Evolutionary conservation across 2,329 filamentous ascomycete genomes (phyloP).

Genomic region (Aquanectria penicillioides): DNA sequence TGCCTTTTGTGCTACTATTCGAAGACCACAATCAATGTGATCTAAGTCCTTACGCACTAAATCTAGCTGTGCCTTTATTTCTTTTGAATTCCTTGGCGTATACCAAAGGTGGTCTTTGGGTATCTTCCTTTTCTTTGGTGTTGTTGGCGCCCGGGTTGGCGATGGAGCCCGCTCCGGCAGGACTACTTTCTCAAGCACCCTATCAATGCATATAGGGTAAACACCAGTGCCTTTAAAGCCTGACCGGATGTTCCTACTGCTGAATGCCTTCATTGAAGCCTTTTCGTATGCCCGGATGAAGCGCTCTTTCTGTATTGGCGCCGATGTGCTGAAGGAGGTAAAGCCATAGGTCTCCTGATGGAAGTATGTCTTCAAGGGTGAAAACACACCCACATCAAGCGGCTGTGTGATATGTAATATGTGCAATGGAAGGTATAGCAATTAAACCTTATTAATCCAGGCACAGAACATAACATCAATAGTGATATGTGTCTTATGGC

Average conservation of each 20-base stretch:
- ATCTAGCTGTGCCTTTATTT: background rate
- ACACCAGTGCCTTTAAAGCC: background rate
- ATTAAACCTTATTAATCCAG: background rate
- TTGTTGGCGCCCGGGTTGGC: no score
- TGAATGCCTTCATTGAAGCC: background rate
- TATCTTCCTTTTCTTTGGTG: background rate
- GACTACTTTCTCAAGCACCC: no score
- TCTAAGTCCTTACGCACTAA: background rate
- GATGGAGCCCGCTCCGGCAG: no score
- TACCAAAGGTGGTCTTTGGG: background rate
- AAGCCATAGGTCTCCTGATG: background rate
- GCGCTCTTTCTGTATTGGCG: background rate
- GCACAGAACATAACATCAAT: background rate
- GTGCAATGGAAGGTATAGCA: background rate
- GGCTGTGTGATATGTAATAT: background rate
- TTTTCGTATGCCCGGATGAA: background rate
- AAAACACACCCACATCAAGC: background rate
- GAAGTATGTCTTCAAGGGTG: background rate
- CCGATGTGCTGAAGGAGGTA: background rate
- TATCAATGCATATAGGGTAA: no score
- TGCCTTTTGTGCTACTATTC: background rate
- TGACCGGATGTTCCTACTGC: background rate
- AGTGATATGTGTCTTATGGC: constrained; percentile 6
- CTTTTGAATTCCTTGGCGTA: background rate
- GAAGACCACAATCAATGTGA: no score